Base-by-base conservation (phyloP, 345 rosid genomes). In the Aegle marmelos region DNA sequence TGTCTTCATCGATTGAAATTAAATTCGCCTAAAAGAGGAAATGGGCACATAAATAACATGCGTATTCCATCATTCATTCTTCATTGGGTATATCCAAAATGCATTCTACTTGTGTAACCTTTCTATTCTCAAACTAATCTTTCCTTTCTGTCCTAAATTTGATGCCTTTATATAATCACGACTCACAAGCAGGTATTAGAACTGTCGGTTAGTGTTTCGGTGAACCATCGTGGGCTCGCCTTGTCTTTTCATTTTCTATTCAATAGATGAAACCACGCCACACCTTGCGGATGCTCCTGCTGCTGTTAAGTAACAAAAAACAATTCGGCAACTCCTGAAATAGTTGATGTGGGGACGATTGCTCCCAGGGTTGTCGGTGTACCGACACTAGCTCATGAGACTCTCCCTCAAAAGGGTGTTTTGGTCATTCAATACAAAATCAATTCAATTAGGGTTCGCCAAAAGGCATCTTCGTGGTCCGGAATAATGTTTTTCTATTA, bases 311-410 rank as follows among this genome's bases (percentile, higher is more conserved):
- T 33, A 33, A 37, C 37, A 58, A 14, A 39, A 22, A 22, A 74
- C 31, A 58, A 31, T 45, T 11, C 60, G 56, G 36, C 36, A 36
- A 56, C 66, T 36, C 64, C 3, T 16, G 78, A 61, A 79, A 77
- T 34, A 75, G 62, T 73, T 82, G 7, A 69, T 73, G 81, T 75
- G 85, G 84, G 88, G 82, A 76, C 78, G 80, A 70, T 79, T 73
- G 70, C 60, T 65, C 61, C 53, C 19, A 45, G 41, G 72, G 72
- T 53, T 78, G 84, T 81, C 76, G 34, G 76, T 77, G 76, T 65
- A 83, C 83, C 81, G 83, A 84, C 87, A 81, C 82, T 81, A 8
- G 13, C 56, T 41, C 53, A 71, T n/a, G 56, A 72, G 64, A 62
- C n/a, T 21, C 57, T 61, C 37, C n/a, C 60, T 28, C 7, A 14